Percentiles rank a stretch among this genome's conserved stretches.
These are phyloP conservation scores for Pseudogymnoascus sp. DNA, from an alignment of 2,329 filamentous ascomycete genomes.

Conservation along the genomic window DNA sequence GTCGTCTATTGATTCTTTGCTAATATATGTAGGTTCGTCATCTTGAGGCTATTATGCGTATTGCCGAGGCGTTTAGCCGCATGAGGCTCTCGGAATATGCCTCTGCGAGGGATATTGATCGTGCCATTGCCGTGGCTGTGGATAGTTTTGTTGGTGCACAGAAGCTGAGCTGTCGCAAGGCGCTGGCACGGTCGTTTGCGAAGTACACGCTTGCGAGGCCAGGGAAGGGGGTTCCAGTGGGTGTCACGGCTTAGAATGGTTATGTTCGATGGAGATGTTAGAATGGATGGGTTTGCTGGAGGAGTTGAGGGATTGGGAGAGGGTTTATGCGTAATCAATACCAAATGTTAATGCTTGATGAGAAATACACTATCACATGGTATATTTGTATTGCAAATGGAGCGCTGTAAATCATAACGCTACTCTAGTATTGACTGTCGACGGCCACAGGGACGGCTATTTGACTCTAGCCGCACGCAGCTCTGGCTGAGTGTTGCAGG, in stretches of 20 bases:
- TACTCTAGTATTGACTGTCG: no score
- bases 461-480: no score
- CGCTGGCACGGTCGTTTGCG: conserved; percentile 84
- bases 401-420: background rate
- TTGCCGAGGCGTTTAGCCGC: conserved; percentile 87
- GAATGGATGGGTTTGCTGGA: background rate
- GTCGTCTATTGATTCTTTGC: background rate
- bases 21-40: conserved; percentile 66
- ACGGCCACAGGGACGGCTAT: no score
- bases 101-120: conserved; percentile 81
- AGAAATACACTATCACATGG: background rate
- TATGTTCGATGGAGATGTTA: background rate
- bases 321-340: conserved; percentile 1
- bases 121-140: conserved; percentile 91
- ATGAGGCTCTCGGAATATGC: conserved; percentile 98
- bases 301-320: conserved; percentile 2
- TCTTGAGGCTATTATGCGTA: conserved; percentile 94
- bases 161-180: conserved; percentile 97
- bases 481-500: no score
- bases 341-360: conserved; percentile 10
- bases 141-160: conserved; percentile 94
- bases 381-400: background rate
- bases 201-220: conserved; percentile 64
- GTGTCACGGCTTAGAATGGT: background rate
- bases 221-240: background rate